These are phyloP conservation scores for Hypoxylon trugodes DNA, from an alignment of 495 filamentous ascomycete genomes.

Conservation along the genomic window DNA sequence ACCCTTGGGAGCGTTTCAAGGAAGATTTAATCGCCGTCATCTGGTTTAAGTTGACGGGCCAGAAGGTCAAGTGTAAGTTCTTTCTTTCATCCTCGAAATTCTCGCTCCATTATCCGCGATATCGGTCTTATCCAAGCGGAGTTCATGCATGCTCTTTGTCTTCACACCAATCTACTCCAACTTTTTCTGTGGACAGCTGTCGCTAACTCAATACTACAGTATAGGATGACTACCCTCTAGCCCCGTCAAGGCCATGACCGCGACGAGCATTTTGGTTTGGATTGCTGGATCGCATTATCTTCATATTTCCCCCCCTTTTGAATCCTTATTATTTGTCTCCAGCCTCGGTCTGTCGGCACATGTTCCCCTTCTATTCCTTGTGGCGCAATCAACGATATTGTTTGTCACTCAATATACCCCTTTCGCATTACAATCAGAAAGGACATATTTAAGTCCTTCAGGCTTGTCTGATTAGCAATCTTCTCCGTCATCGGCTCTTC, in stretches of 20 bases:
- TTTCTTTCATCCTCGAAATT: background rate
- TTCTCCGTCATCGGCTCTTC: constrained; percentile 17
- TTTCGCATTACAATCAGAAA: constrained; percentile 35
- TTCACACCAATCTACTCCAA: background rate
- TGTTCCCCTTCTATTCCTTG: constrained; percentile 1
- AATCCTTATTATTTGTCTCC: constrained; percentile 22
- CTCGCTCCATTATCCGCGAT: background rate
- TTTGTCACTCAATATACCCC: constrained; percentile 38
- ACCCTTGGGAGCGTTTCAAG: constrained; percentile 77
- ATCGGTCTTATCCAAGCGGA: background rate
- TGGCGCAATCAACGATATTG: constrained; percentile 16
- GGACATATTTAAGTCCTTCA: constrained; percentile 15
- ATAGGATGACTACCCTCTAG: constrained; percentile 32
- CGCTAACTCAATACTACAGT: constrained; percentile 30
- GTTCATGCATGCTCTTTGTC: background rate
- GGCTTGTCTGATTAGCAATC: constrained; percentile 14
- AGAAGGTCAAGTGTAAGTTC: constrained; percentile 59
- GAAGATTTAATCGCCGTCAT: constrained; percentile 62
- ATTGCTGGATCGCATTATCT: constrained; percentile 2
- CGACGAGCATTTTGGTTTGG: constrained; percentile 10
- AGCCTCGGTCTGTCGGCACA: background rate
- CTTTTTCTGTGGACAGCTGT: background rate
- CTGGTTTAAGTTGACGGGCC: constrained; percentile 64
- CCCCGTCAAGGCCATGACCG: constrained; percentile 9
- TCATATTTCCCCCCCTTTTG: constrained; percentile 8